phyloP scores from a whole-genome alignment of 306 rosid species.

The Sicyos edulis region DNA sequence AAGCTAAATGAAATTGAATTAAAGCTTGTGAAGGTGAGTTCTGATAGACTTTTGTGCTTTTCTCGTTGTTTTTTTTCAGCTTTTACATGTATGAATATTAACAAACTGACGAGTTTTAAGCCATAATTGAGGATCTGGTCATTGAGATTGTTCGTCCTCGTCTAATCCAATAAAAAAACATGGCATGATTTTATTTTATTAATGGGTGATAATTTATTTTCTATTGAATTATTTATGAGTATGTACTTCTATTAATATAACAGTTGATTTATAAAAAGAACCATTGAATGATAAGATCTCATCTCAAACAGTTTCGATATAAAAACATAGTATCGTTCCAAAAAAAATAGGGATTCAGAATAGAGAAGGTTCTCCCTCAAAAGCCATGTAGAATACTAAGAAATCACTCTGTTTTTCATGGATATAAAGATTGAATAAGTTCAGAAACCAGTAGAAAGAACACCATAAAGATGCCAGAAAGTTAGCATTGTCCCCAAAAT shows the following conservation, averaged over 20 bases:
- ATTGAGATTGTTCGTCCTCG: not conserved
- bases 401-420: not conserved
- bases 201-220: not conserved
- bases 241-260: not conserved
- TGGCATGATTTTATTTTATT: not conserved
- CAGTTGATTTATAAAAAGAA: slow-evolving; percentile 3
- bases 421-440: not conserved
- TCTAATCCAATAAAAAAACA: not conserved
- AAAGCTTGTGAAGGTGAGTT: slow-evolving; percentile 73
- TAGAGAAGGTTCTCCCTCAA: not conserved
- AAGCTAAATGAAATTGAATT: slow-evolving; percentile 61
- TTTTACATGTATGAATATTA: not conserved
- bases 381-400: not conserved
- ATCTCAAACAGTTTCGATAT: not conserved
- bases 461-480: too few species aligned
- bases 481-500: not conserved
- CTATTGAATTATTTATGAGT: not conserved
- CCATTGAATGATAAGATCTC: not conserved
- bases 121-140: not conserved
- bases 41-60: slow-evolving; percentile 6
- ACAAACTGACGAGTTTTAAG: not conserved
- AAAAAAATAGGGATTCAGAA: not conserved
- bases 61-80: not conserved
- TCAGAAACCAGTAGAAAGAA: slow-evolving; percentile 3
- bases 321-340: not conserved